Percentiles rank a stretch among this genome's conserved stretches.
phyloP scores from a whole-genome alignment of 768 basidiomycete species.

The Pleurotus tuber-regium region DNA sequence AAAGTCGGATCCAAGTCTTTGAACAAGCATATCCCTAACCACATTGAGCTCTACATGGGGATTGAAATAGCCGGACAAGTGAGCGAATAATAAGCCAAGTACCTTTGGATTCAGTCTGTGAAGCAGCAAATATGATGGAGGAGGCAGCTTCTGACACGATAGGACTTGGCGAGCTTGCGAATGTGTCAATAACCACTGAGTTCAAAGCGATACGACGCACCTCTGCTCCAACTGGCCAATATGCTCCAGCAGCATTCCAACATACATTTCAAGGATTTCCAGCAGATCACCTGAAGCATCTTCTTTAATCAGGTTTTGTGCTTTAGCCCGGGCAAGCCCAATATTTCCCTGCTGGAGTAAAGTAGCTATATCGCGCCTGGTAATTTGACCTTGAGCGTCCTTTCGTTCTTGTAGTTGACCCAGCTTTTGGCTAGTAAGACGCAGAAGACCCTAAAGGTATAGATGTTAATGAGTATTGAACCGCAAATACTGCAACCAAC shows the following conservation, averaged over 20 bases:
- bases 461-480: background rate
- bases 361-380: conserved; percentile 65
- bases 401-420: conserved; percentile 70
- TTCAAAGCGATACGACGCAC: conserved; percentile 26
- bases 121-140: conserved; percentile 62
- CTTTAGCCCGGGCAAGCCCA: conserved; percentile 67
- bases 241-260: conserved; percentile 60
- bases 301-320: conserved; percentile 62
- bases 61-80: background rate
- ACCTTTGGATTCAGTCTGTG: conserved; percentile 61
- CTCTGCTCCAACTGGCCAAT: conserved; percentile 53
- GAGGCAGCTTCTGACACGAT: conserved; percentile 64
- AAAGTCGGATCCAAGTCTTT: conserved; percentile 58
- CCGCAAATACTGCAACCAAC: conserved; percentile 17
- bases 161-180: conserved; percentile 46
- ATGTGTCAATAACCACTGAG: conserved; percentile 22
- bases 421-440: conserved; percentile 60
- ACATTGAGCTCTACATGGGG: conserved; percentile 48
- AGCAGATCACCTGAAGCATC: conserved; percentile 62
- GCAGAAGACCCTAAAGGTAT: conserved; percentile 52
- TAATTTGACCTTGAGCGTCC: conserved; percentile 61
- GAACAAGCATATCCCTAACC: conserved; percentile 52
- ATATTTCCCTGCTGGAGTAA: conserved; percentile 61
- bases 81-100: background rate
- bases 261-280: conserved; percentile 62